phyloP scores from a whole-genome alignment of 768 basidiomycete genomes.

The Tricholoma bakamatsutake region DNA sequence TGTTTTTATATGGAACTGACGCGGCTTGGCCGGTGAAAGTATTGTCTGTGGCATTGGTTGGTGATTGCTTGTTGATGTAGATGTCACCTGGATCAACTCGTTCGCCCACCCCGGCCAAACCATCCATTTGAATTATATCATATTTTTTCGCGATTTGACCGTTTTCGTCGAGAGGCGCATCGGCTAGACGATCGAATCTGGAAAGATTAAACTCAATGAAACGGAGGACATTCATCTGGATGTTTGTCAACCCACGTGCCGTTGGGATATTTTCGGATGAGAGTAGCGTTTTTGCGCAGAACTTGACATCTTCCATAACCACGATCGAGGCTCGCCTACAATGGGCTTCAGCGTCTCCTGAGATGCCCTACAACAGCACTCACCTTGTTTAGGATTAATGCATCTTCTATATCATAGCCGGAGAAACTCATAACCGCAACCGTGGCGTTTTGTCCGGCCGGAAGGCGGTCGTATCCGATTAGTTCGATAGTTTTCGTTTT shows the following conservation, averaged over 20 bases:
- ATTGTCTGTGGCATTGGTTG: conserved; percentile 91
- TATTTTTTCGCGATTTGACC: conserved; percentile 79
- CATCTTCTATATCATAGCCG: conserved; percentile 99
- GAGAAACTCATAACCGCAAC: conserved; percentile 99
- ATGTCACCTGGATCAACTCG: conserved; percentile 89
- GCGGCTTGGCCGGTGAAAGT: conserved; percentile 79
- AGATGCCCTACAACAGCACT: conserved; percentile 7
- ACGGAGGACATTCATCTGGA: conserved; percentile 1
- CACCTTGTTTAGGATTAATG: conserved; percentile 91
- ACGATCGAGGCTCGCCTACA: conserved; percentile 87
- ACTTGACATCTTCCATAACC: conserved; percentile 99
- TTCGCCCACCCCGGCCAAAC: conserved; percentile 92
- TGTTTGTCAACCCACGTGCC: conserved; percentile 67
- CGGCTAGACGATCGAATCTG: conserved; percentile 91
- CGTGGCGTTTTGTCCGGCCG: conserved; percentile 97
- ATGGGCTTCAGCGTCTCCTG: conserved; percentile 3
- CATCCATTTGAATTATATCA: conserved; percentile 88
- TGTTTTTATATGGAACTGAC: conserved; percentile 84
- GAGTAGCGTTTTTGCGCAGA: conserved; percentile 88
- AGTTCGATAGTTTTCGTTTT: conserved; percentile 98
- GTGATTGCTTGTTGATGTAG: conserved; percentile 96
- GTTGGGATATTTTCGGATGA: conserved; percentile 94
- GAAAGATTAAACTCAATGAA: conserved; percentile 6
- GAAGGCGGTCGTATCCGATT: conserved; percentile 92
- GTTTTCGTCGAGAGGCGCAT: conserved; percentile 82